A percentile compares a stretch with the other conserved stretches of the same genome.
Conservation (phyloP, 2,329 filamentous ascomycete genomes). For the Furcasterigmium sp. region DNA sequence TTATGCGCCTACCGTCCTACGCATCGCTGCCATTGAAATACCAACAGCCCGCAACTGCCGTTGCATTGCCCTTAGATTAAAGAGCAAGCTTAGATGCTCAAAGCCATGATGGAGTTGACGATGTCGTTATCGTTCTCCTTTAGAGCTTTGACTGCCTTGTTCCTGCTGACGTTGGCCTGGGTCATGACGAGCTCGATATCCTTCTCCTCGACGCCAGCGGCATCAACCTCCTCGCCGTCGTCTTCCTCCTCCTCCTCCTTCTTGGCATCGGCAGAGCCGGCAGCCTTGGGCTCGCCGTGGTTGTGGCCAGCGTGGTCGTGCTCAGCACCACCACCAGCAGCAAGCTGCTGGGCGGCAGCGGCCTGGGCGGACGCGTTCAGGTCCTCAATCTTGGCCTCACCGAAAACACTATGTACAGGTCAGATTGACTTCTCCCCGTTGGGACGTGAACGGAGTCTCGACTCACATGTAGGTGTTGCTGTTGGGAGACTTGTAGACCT, state of each 20-base stretch:
- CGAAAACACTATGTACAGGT: slow-evolving; percentile 71
- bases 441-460: not conserved
- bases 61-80: too few species aligned
- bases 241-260: slow-evolving; percentile 82
- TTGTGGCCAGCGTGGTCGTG: slow-evolving; percentile 66
- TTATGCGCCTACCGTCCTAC: too few species aligned
- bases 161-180: slow-evolving; percentile 92
- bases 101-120: slow-evolving; percentile 99
- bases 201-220: slow-evolving; percentile 92
- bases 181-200: slow-evolving; percentile 99
- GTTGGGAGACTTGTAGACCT: slow-evolving; percentile 98
- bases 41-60: not conserved
- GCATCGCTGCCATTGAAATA: too few species aligned
- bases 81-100: slow-evolving; percentile 62
- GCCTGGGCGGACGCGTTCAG: slow-evolving; percentile 97
- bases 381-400: slow-evolving; percentile 99
- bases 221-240: slow-evolving; percentile 92
- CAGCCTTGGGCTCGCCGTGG: slow-evolving; percentile 63
- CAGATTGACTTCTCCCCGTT: not conserved
- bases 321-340: slow-evolving; percentile 60
- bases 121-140: slow-evolving; percentile 99
- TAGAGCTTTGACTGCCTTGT: slow-evolving; percentile 97
- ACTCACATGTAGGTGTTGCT: slow-evolving; percentile 99
- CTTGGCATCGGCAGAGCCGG: slow-evolving; percentile 58
- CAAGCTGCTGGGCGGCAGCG: slow-evolving; percentile 91